Percentiles rank a stretch among this genome's conserved stretches.
These are phyloP conservation scores for Naganishia vishniacii DNA, from an alignment of 768 basidiomycete genomes.

Conservation along the genomic window DNA sequence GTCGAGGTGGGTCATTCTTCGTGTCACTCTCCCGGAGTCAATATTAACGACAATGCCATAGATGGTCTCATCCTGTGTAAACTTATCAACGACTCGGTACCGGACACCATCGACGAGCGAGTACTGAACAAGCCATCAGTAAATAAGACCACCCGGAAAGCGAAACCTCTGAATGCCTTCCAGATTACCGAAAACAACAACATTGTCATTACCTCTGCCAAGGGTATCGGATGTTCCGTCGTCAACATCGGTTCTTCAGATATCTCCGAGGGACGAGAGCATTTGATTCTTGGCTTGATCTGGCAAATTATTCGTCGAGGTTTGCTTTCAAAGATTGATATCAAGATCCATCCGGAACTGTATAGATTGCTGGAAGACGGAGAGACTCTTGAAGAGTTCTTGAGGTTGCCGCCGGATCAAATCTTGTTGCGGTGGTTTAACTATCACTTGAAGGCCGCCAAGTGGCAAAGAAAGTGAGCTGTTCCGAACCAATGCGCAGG, in stretches of 20 bases:
- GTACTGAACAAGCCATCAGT: constrained; percentile 83
- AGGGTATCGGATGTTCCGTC: constrained; percentile 95
- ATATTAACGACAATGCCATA: constrained; percentile 29
- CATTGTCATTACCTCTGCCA: constrained; percentile 95
- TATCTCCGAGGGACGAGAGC: constrained; percentile 85
- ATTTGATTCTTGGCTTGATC: constrained; percentile 92
- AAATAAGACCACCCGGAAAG: constrained; percentile 54
- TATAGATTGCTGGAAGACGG: constrained; percentile 94
- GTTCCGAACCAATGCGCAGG: background rate
- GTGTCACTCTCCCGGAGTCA: no score
- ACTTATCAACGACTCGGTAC: constrained; percentile 95
- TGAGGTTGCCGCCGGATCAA: constrained; percentile 91
- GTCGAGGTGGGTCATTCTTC: constrained; percentile 53
- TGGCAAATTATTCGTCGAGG: constrained; percentile 98
- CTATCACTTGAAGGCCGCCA: constrained; percentile 92
- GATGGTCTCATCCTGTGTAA: constrained; percentile 96
- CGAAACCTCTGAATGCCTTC: constrained; percentile 79
- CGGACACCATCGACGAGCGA: constrained; percentile 97
- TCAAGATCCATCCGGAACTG: constrained; percentile 95
- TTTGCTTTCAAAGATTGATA: constrained; percentile 87
- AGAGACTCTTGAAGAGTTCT: constrained; percentile 92
- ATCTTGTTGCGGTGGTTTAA: constrained; percentile 99
- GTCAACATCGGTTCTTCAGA: constrained; percentile 96
- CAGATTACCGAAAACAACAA: constrained; percentile 99
- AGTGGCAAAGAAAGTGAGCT: constrained; percentile 77